Conservation (phyloP, 1,139 yeast genomes). For the Yamadazyma dendronema region DNA sequence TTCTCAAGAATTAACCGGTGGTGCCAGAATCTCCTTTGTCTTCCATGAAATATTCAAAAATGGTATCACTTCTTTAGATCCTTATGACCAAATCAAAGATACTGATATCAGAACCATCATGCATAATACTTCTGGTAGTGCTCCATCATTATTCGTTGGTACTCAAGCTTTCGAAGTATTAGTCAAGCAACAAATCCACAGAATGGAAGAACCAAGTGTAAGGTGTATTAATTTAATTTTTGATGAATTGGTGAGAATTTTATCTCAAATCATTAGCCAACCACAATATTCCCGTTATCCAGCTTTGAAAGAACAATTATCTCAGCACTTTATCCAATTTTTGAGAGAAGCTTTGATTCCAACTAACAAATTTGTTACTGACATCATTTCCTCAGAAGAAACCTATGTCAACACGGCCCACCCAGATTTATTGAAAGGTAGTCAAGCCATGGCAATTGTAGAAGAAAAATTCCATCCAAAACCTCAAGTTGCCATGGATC, state of each 20-base stretch:
- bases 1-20: conserved; percentile 85
- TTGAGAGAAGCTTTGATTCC: conserved; percentile 80
- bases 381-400: conserved; percentile 81
- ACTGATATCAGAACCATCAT: conserved; percentile 96
- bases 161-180: conserved; percentile 96
- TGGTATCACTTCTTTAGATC: conserved; percentile 91
- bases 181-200: conserved; percentile 89
- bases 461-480: conserved; percentile 86
- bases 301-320: conserved; percentile 79
- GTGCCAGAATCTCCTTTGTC: conserved; percentile 97
- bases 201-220: conserved; percentile 92
- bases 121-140: conserved; percentile 96
- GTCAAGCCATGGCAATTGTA: conserved; percentile 93
- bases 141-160: conserved; percentile 97
- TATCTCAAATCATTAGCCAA: conserved; percentile 79
- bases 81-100: conserved; percentile 95
- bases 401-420: conserved; percentile 97
- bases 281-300: conserved; percentile 90
- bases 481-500: conserved; percentile 81
- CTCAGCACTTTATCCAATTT: conserved; percentile 75
- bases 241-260: conserved; percentile 89
- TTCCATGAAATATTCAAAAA: conserved; percentile 95
- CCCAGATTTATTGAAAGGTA: conserved; percentile 92
- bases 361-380: conserved; percentile 80
- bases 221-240: conserved; percentile 88